These are phyloP conservation scores for Mollisia scopiformis DNA, from an alignment of 2,329 filamentous ascomycete genomes.

Conservation along the genomic window DNA sequence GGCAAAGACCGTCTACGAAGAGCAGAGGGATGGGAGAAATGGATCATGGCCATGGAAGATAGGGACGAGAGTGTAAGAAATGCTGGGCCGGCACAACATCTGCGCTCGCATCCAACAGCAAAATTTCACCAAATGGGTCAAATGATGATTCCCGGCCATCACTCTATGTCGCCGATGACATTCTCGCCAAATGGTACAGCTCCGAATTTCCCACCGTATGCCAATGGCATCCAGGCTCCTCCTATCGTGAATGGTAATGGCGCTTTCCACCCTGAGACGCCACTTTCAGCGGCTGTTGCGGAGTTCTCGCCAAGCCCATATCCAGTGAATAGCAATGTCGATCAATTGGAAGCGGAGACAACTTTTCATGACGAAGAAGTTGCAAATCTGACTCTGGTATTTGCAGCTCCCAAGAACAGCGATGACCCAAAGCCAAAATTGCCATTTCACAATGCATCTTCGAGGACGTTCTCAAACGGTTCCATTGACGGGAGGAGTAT, in stretches of 20 bases:
- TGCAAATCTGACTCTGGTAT: conserved; percentile 55
- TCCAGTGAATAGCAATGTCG: conserved; percentile 21
- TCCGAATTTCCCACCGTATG: conserved; percentile 26
- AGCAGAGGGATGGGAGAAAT: conserved; percentile 77
- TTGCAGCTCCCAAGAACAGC: conserved; percentile 41
- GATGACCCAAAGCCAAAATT: conserved; percentile 37
- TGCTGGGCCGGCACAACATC: conserved; percentile 60
- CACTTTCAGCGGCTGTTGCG: conserved; percentile 64
- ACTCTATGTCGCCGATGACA: conserved; percentile 31
- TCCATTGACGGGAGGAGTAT: conserved; percentile 56
- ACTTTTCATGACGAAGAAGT: conserved; percentile 57
- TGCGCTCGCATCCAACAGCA: conserved; percentile 21
- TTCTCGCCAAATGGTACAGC: conserved; percentile 38
- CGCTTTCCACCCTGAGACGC: conserved; percentile 47
- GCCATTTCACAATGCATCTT: conserved; percentile 43
- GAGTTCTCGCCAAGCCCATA: conserved; percentile 50
- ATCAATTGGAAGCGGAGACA: conserved; percentile 37
- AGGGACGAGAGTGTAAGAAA: conserved; percentile 76
- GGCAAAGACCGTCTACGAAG: conserved; percentile 78
- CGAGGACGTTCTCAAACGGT: conserved; percentile 57
- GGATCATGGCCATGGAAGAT: conserved; percentile 72
- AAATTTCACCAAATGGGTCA: conserved; percentile 30
- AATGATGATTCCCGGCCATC: conserved; percentile 31
- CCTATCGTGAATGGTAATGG: conserved; percentile 43
- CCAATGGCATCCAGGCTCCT: conserved; percentile 23